Conservation (phyloP, 139 green algal species). For the Chlorella sp. region DNA sequence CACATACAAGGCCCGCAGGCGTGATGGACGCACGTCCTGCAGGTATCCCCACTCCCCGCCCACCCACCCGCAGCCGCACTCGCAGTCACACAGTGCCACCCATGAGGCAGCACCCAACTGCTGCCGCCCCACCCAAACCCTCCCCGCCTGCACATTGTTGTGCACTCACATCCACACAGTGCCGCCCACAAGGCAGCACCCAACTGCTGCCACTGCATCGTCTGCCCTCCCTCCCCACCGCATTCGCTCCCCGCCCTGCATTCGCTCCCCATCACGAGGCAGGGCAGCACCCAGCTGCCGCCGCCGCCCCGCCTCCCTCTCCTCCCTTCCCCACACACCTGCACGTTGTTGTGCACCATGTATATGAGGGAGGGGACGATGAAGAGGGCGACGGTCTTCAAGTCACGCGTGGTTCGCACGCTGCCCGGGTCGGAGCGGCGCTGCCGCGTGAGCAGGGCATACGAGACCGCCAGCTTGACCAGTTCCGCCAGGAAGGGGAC, state of each 20-base stretch:
- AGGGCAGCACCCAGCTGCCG: no score
- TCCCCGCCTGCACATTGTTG: no score
- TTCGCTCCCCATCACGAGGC: no score
- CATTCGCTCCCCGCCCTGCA: no score
- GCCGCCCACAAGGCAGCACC: no score
- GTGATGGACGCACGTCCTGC: not conserved
- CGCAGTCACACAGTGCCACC: not conserved
- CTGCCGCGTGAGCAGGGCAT: constrained; percentile 47
- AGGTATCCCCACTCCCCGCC: not conserved
- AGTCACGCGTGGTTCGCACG: constrained; percentile 41
- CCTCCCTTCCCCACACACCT: no score
- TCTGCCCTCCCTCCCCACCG: no score
- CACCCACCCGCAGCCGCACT: not conserved
- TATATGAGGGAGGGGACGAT: constrained; percentile 74
- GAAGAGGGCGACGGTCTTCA: constrained; percentile 51
- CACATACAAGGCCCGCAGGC: not conserved
- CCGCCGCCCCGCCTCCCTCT: not conserved
- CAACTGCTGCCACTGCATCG: not conserved
- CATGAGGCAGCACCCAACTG: no score
- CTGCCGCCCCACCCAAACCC: no score
- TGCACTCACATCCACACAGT: not conserved
- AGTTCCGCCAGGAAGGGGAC: constrained; percentile 69
- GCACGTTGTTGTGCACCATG: constrained; percentile 75
- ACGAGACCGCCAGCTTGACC: constrained; percentile 58
- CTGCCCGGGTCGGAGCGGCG: constrained; percentile 4